Evolutionary conservation across 2,329 filamentous ascomycete genomes (phyloP).

Genomic region (Colletotrichum siamense): DNA sequence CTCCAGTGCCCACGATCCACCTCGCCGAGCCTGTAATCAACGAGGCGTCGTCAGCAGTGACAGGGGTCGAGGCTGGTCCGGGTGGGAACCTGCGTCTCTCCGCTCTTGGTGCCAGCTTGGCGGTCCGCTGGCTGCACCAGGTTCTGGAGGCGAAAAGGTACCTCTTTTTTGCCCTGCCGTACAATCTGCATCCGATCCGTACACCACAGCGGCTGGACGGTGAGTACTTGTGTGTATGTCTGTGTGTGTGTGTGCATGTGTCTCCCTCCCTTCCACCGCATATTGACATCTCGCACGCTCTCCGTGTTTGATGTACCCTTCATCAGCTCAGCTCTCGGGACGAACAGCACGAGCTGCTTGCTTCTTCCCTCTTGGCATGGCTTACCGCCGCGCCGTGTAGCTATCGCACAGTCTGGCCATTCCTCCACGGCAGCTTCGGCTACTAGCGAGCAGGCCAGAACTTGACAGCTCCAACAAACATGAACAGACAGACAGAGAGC

Average conservation of each 20-base stretch:
- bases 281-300: background rate
- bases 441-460: background rate
- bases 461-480: background rate
- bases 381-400: background rate
- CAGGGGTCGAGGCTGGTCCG: slow-evolving; percentile 2
- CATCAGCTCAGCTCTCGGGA: background rate
- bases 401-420: background rate
- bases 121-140: background rate
- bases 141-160: background rate
- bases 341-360: background rate
- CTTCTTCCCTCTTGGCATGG: slow-evolving; percentile 1
- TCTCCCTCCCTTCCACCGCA: background rate
- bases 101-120: slow-evolving; percentile 17
- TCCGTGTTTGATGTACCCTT: background rate
- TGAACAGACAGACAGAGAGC: background rate
- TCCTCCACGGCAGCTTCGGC: background rate
- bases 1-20: slow-evolving; percentile 13
- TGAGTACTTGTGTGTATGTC: background rate
- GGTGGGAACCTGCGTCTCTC: slow-evolving; percentile 15
- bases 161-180: background rate
- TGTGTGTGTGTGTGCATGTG: background rate
- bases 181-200: background rate
- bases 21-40: slow-evolving; percentile 21
- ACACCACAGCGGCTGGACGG: background rate
- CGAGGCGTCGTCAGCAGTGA: slow-evolving; percentile 19